Evolutionary conservation across 2,329 filamentous ascomycete species (phyloP).

Genomic region (Aspergillus fumigatus): DNA sequence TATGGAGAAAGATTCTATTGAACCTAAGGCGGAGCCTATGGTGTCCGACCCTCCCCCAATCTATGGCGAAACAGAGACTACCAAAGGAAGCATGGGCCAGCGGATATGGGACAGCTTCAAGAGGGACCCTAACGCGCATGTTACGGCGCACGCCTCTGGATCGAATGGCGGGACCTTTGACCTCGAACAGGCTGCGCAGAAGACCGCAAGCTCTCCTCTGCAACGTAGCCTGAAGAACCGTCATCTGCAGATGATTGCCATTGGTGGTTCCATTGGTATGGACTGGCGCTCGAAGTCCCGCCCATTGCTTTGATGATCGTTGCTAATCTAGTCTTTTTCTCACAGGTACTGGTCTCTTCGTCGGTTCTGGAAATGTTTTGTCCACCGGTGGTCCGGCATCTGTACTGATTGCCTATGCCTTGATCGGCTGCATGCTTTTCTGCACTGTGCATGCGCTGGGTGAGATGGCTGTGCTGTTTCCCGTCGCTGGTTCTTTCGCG

Average conservation of each 20-base stretch:
- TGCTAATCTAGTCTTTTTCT: slow-evolving; percentile 7
- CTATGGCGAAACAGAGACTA: slow-evolving; percentile 28
- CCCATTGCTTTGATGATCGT: background rate
- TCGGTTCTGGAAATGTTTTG: slow-evolving; percentile 71
- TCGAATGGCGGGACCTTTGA: slow-evolving; percentile 56
- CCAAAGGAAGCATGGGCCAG: slow-evolving; percentile 18
- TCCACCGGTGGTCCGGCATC: slow-evolving; percentile 71
- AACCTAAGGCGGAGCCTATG: slow-evolving; percentile 20
- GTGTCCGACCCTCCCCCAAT: slow-evolving; percentile 21
- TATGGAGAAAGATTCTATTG: slow-evolving; percentile 33
- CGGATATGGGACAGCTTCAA: slow-evolving; percentile 42
- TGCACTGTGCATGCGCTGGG: slow-evolving; percentile 88
- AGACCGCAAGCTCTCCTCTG: slow-evolving; percentile 69
- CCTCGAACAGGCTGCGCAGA: slow-evolving; percentile 56
- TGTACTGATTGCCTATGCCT: slow-evolving; percentile 68
- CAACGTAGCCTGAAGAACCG: slow-evolving; percentile 73
- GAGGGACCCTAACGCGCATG: slow-evolving; percentile 40
- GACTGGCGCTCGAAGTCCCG: background rate
- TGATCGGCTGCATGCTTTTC: slow-evolving; percentile 84
- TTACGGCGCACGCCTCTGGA: slow-evolving; percentile 34
- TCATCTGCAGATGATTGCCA: slow-evolving; percentile 96
- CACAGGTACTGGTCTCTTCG: slow-evolving; percentile 75
- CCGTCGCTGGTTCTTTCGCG: slow-evolving; percentile 86
- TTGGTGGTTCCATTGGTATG: slow-evolving; percentile 80
- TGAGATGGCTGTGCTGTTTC: slow-evolving; percentile 85